Conservation (phyloP, 306 rosid genomes). For the Sechiopsis laciniata region DNA sequence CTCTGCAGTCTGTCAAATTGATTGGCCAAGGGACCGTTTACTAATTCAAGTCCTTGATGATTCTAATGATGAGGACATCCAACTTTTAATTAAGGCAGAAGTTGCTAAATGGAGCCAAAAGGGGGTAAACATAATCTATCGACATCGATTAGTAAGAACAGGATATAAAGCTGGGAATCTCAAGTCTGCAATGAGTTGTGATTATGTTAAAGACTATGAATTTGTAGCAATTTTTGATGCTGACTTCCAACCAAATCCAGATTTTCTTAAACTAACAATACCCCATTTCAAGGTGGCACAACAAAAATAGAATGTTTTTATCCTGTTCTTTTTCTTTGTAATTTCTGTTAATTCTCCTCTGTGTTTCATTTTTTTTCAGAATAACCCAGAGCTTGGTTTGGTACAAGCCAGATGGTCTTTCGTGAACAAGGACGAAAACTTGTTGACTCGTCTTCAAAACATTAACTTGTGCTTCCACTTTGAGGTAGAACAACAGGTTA, state of each 20-base stretch:
- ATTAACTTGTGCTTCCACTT: slow-evolving; percentile 92
- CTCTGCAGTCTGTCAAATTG: slow-evolving; percentile 78
- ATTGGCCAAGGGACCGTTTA: slow-evolving; percentile 83
- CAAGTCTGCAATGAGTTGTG: slow-evolving; percentile 91
- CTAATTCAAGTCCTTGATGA: slow-evolving; percentile 95
- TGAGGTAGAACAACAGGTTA: slow-evolving; percentile 98
- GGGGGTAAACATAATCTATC: slow-evolving; percentile 72
- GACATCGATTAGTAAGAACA: slow-evolving; percentile 65
- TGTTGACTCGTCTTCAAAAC: slow-evolving; percentile 93
- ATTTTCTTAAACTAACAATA: slow-evolving; percentile 75
- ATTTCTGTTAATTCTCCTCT: not conserved
- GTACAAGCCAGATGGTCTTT: slow-evolving; percentile 96
- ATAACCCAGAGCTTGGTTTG: slow-evolving; percentile 67
- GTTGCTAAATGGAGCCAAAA: slow-evolving; percentile 74
- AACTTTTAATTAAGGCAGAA: slow-evolving; percentile 65
- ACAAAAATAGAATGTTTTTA: slow-evolving; percentile 15
- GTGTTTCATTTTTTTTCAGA: slow-evolving; percentile 41
- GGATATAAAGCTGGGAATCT: slow-evolving; percentile 98
- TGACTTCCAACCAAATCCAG: slow-evolving; percentile 92
- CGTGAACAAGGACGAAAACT: slow-evolving; percentile 89
- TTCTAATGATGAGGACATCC: slow-evolving; percentile 79
- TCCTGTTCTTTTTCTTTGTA: not conserved
- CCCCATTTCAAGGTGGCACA: slow-evolving; percentile 81
- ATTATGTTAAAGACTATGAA: slow-evolving; percentile 74
- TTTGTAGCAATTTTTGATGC: slow-evolving; percentile 94